phyloP scores from a whole-genome alignment of 108 stramenopile genomes.

The Epithemia pelagica region DNA sequence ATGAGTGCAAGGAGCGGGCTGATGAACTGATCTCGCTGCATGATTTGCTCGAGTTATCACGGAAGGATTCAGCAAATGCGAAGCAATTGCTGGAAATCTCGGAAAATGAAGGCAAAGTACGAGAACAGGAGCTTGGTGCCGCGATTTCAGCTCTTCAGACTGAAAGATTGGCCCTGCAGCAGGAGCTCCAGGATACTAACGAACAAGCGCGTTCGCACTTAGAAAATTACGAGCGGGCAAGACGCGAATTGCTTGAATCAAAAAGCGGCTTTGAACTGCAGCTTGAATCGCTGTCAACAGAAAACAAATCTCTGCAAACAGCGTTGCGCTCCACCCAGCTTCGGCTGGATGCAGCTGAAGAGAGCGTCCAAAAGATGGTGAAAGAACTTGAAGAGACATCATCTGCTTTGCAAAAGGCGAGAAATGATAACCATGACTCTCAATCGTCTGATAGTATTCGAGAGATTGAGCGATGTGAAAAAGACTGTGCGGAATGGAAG shows the following conservation, averaged over 20 bases:
- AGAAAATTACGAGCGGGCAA: background rate
- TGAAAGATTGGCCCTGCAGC: background rate
- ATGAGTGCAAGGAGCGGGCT: background rate
- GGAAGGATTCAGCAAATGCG: background rate
- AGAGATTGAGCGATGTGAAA: too few species aligned
- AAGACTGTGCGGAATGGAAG: background rate
- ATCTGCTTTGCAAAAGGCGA: background rate
- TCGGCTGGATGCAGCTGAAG: background rate
- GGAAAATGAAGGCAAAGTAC: background rate
- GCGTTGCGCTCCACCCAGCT: background rate
- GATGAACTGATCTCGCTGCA: slow-evolving; percentile 6
- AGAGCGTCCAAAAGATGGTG: background rate
- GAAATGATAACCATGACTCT: background rate
- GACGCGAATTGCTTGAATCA: background rate
- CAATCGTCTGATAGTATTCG: too few species aligned
- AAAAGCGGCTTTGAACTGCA: background rate
- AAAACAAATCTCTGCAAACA: background rate
- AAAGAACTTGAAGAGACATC: background rate
- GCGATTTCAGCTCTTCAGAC: background rate
- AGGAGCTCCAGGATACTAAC: background rate
- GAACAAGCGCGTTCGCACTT: background rate
- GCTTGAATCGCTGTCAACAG: background rate
- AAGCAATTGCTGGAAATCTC: background rate
- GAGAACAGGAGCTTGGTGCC: background rate
- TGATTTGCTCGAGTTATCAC: slow-evolving; percentile 7